Percentiles rank a stretch among this genome's conserved stretches.
Conservation (phyloP, 495 filamentous ascomycete genomes). For the Monascus purpureus region DNA sequence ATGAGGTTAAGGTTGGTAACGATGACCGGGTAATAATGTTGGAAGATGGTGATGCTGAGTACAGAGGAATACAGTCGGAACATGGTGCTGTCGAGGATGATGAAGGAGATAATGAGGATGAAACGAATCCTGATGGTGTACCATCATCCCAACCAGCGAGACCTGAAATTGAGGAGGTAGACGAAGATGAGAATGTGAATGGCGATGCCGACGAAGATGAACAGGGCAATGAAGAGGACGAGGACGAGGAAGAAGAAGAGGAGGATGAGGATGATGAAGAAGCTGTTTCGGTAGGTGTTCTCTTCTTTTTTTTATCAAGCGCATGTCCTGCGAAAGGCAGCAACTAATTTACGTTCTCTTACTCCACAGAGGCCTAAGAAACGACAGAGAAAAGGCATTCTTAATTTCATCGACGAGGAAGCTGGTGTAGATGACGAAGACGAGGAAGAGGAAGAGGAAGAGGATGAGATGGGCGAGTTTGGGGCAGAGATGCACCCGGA, state of each 20-base stretch:
- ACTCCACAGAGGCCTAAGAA: constrained; percentile 54
- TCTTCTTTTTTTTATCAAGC: not conserved
- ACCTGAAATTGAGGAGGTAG: too few relatives aligned
- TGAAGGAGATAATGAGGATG: constrained; percentile 19
- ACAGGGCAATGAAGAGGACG: constrained; percentile 35
- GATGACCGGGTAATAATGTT: not conserved
- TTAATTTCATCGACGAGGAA: constrained; percentile 86
- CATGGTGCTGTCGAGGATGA: constrained; percentile 31
- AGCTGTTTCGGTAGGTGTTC: constrained; percentile 36
- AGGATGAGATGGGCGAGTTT: constrained; percentile 68
- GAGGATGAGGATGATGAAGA: constrained; percentile 48
- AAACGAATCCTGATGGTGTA: too few relatives aligned
- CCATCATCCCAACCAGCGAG: too few relatives aligned
- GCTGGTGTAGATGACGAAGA: constrained; percentile 95
- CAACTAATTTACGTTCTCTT: not conserved
- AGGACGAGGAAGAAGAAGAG: constrained; percentile 35
- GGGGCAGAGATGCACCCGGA: constrained; percentile 83
- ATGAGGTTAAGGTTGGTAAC: constrained; percentile 39
- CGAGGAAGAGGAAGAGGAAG: constrained; percentile 82
- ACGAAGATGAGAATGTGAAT: constrained; percentile 8
- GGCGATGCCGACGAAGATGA: constrained; percentile 26
- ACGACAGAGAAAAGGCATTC: constrained; percentile 53
- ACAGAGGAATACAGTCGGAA: constrained; percentile 30
- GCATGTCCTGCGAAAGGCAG: not conserved
- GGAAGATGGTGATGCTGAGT: constrained; percentile 30